Percentiles rank a stretch among this genome's conserved stretches.
These are phyloP conservation scores for Chlorella sp. DNA, from an alignment of 139 green algal genomes.

Conservation along the genomic window DNA sequence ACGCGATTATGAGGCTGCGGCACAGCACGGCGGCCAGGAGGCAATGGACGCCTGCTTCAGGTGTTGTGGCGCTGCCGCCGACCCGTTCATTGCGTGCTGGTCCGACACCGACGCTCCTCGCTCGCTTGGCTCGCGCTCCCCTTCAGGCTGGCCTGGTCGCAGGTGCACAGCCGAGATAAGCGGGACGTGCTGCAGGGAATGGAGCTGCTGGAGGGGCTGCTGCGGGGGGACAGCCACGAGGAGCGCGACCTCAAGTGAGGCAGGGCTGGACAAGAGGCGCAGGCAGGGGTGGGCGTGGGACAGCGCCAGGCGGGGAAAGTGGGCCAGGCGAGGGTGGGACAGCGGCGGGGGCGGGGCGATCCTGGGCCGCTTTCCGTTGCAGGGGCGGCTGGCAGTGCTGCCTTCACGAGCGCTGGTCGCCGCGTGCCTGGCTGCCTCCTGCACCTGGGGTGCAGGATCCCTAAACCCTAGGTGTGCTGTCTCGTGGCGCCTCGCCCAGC, in stretches of 20 bases:
- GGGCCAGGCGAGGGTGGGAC: too few species aligned
- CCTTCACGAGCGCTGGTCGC: too few species aligned
- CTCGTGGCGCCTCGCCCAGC: too few species aligned
- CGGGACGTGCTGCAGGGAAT: constrained; percentile 26
- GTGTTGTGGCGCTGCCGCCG: not conserved
- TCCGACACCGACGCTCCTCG: not conserved
- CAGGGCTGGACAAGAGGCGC: too few species aligned
- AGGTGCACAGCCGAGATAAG: constrained; percentile 29
- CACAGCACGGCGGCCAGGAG: constrained; percentile 27
- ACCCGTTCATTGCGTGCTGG: not conserved
- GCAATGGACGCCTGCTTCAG: constrained; percentile 25
- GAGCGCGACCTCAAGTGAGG: not conserved
- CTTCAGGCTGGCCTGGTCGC: constrained; percentile 32
- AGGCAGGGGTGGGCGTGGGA: too few species aligned
- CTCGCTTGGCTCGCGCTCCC: not conserved
- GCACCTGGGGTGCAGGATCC: too few species aligned
- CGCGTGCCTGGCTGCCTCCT: too few species aligned
- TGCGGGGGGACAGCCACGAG: not conserved
- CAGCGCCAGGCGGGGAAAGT: too few species aligned
- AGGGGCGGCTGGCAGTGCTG: too few species aligned
- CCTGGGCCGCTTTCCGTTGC: too few species aligned
- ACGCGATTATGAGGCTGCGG: constrained; percentile 35
- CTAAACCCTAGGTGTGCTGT: too few species aligned
- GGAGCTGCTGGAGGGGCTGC: constrained; percentile 28
- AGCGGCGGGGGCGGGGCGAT: too few species aligned